Evolutionary conservation across 140 eudicot species (phyloP), one percentile per base, ranked within the genome.

Genomic region (Ambrosia hybrid): DNA sequence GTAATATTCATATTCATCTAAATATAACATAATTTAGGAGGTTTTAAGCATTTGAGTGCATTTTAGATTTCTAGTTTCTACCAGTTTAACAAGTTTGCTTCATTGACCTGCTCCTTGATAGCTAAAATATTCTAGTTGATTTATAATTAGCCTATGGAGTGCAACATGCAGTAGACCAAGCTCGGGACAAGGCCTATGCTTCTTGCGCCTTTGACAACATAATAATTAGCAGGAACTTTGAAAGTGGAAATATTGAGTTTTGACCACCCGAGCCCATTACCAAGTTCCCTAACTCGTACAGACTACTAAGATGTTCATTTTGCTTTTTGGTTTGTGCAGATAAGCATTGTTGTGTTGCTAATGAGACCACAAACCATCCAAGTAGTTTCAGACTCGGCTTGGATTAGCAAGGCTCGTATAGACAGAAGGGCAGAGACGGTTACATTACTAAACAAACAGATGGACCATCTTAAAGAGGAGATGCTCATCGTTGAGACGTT

Each of bases 321-420:
- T 61, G 17, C 36, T 60, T 62, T 52, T 52, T 64, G 15, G 15
- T 36, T 39, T 21, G 36, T 83, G 74, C 87, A 89, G 96, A 82
- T 93, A 67, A 89, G 96, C 84, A 93, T 93, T 14, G 86, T 93
- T 10, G 89, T 89, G 68, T 82, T 93, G 72, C 51, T 93, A 65
- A 75, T 86, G 61, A 81, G 93, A 71, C 98, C 98, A 8, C 98
- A 89, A 78, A 75, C 86, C 39, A 83, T 89, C 67, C 95, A 87
- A 7, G 83, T 89, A 56, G 79, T 87, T 64, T 86, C 98, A 65
- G 93, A 84, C 65, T 84, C 82, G 3, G 76, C 77, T 59, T 84
- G 72, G 78, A 51, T 52, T 61, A 68, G 78, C 73, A 73, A 78
- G 74, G 52, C 62, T 34, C 73, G 77, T 33, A 79, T 72, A 10